These are phyloP conservation scores for Xylaria sp. DNA, from an alignment of 2,329 filamentous ascomycete species.

Conservation along the genomic window DNA sequence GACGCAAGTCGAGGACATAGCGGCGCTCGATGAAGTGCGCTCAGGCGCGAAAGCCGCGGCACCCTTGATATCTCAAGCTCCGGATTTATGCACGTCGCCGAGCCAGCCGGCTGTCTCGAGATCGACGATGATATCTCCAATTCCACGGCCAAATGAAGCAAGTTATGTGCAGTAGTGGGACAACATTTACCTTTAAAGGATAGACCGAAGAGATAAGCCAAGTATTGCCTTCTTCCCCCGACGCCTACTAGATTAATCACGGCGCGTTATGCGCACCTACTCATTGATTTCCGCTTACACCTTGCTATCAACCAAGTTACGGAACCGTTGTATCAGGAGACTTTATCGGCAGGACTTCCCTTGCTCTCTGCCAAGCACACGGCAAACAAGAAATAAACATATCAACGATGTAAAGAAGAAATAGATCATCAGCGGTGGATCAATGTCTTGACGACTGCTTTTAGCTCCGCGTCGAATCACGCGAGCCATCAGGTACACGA, in stretches of 20 bases:
- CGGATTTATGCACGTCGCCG: neutral
- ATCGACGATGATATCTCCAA: neutral
- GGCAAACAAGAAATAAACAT: neutral
- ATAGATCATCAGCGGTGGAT: no score
- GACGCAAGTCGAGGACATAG: neutral
- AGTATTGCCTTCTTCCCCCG: neutral
- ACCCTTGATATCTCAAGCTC: neutral
- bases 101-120: neutral
- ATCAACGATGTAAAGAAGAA: neutral
- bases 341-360: neutral
- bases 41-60: neutral
- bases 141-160: constrained; percentile 5
- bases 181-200: no score
- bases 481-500: neutral
- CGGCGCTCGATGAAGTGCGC: neutral
- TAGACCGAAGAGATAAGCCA: no score
- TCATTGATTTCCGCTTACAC: neutral
- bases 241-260: neutral
- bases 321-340: neutral
- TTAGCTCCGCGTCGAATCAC: neutral
- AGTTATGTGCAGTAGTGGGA: neutral
- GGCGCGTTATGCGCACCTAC: neutral
- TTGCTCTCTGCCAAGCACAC: neutral
- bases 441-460: neutral
- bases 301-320: neutral